Evolutionary conservation across 78 protist genomes (phyloP).

Genomic region (Dictyostelium purpureum): DNA sequence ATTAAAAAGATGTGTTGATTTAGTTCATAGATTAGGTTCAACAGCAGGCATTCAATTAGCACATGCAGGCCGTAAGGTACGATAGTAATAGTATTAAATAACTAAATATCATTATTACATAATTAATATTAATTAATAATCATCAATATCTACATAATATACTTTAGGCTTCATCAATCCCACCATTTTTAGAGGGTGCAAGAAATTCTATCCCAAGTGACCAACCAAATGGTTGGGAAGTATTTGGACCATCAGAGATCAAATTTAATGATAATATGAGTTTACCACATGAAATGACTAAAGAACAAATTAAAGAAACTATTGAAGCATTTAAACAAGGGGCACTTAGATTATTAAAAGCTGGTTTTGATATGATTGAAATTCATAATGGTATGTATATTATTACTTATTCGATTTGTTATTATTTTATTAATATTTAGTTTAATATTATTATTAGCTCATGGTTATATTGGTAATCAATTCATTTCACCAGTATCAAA

Average conservation of each 20-base stretch:
- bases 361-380: constrained; percentile 95
- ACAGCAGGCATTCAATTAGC: constrained; percentile 8
- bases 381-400: constrained; percentile 94
- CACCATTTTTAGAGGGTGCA: background rate
- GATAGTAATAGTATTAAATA: no score
- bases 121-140: no score
- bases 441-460: no score
- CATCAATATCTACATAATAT: no score
- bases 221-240: constrained; percentile 12
- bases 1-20: constrained; percentile 32
- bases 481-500: constrained; percentile 81
- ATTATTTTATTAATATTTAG: constrained; percentile 86
- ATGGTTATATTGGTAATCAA: constrained; percentile 85
- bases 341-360: constrained; percentile 65
- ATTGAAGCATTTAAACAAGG: constrained; percentile 66
- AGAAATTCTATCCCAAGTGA: background rate
- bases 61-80: constrained; percentile 12
- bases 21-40: constrained; percentile 3
- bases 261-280: background rate
- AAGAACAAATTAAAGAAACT: constrained; percentile 64
- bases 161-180: constrained; percentile 2
- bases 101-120: no score
- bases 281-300: constrained; percentile 72
- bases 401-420: constrained; percentile 83
- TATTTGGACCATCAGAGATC: constrained; percentile 8